Base-by-base conservation (phyloP, 108 stramenopile genomes). In the Cylindrotheca closterium region DNA sequence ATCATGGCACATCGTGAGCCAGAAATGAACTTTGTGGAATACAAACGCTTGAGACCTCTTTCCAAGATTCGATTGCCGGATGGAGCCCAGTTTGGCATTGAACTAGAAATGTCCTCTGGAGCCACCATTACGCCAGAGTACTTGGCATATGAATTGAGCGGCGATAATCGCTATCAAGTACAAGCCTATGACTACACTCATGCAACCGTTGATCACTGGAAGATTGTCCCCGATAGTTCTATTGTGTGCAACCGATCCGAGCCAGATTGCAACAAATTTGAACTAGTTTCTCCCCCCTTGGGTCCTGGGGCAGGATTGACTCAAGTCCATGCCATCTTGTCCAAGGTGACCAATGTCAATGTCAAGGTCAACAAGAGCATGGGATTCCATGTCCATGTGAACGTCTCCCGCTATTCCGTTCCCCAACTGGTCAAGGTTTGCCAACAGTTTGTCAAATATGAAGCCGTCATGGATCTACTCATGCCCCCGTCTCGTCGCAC, bases 381-480 rank as follows among this genome's bases (percentile, higher is more conserved):
- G 79, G 70, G 81, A 30, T 68, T 83, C 47, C 77, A 81, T 62
- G 80, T 84, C 47, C 79, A 84, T 55, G 70, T 88, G n/a, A 73
- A 81, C 55, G 81, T 80, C 2, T 37, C 57, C 1, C 51, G 29
- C 12, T 47, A 78, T 18, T 37, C 63, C 29, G 19, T 72, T 15
- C 37, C 54, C 23, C 68, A 83, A 57, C 58, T 85, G 2, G 60
- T 80, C 63, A 83, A 85, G 46, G 47, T 88, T 10, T 85, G 84
- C 58, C 80, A 81, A 45, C 82, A 85, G 37, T 85, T 73, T 55
- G 57, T 88, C 62, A 83, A 83, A 54, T 85, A 81, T 46, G 87
- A 88, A 68, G 79, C 72, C 19, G 79, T 66, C 17, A 76, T 88
- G 18, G 83, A 88, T 64, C 55, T 77, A 2, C 70, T 88, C 58